A percentile compares a stretch with the other conserved stretches of the same genome.
These are phyloP conservation scores for Gaeumannomyces tritici DNA, from an alignment of 2,329 filamentous ascomycete species.

Conservation along the genomic window DNA sequence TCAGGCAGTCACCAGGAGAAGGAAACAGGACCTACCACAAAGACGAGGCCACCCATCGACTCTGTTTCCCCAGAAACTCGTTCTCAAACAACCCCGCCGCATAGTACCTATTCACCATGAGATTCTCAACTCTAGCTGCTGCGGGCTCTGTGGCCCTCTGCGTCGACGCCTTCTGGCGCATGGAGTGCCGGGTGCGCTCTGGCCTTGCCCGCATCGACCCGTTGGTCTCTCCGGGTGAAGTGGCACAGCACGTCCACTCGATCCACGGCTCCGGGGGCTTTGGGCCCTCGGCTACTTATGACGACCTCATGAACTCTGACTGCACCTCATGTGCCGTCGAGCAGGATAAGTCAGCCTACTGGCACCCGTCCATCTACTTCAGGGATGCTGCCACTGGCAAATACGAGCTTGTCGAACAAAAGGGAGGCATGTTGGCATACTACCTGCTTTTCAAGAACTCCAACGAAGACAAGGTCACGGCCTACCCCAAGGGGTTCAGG, in stretches of 20 bases:
- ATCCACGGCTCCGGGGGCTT: slow-evolving; percentile 69
- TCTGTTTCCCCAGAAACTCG: neutral
- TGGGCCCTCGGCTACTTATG: slow-evolving; percentile 42
- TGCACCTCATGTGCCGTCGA: slow-evolving; percentile 77
- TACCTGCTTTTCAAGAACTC: slow-evolving; percentile 61
- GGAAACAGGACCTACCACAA: neutral
- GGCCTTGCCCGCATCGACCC: slow-evolving; percentile 70
- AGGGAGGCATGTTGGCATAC: slow-evolving; percentile 85
- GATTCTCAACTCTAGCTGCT: slow-evolving; percentile 4
- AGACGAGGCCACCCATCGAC: neutral
- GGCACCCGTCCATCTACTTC: slow-evolving; percentile 75
- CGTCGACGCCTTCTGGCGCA: slow-evolving; percentile 73
- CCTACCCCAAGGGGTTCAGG: slow-evolving; percentile 68
- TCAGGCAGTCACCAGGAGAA: neutral
- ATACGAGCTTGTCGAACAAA: slow-evolving; percentile 60
- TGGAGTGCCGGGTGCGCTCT: slow-evolving; percentile 67
- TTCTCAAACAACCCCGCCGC: neutral
- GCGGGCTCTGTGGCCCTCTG: slow-evolving; percentile 8
- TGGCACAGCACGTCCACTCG: slow-evolving; percentile 60
- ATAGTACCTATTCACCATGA: neutral
- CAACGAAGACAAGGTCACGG: slow-evolving; percentile 46
- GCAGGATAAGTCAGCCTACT: slow-evolving; percentile 83
- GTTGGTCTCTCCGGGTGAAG: slow-evolving; percentile 51
- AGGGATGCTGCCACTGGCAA: slow-evolving; percentile 52
- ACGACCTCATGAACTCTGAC: slow-evolving; percentile 46